These are phyloP conservation scores for Xerocomus brunneocitrinus DNA, from an alignment of 768 basidiomycete species.

Conservation along the genomic window DNA sequence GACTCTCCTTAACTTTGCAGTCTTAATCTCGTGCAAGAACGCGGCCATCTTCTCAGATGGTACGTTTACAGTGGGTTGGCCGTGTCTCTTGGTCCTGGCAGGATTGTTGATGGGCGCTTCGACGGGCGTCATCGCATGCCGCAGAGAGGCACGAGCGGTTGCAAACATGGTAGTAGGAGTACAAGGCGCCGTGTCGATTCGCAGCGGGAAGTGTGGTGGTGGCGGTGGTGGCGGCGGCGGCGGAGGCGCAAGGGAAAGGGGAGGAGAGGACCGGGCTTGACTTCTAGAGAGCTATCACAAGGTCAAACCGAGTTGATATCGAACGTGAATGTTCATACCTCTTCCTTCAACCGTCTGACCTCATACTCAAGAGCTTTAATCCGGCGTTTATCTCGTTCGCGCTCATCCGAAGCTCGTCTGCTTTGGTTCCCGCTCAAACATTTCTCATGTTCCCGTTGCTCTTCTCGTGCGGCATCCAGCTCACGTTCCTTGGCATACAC, in stretches of 20 bases:
- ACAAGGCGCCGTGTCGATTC: conserved; percentile 29
- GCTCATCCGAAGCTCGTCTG: conserved; percentile 35
- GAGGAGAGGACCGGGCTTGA: conserved; percentile 17
- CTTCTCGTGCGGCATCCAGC: conserved; percentile 49
- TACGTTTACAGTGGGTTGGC: conserved; percentile 67
- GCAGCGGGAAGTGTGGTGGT: conserved; percentile 32
- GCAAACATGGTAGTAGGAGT: conserved; percentile 42
- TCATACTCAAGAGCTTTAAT: conserved; percentile 66
- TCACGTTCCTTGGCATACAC: conserved; percentile 63
- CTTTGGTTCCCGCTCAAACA: conserved; percentile 36
- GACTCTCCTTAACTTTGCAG: conserved; percentile 60
- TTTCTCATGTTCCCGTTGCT: conserved; percentile 43
- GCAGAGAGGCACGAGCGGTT: conserved; percentile 62
- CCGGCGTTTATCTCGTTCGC: conserved; percentile 53
- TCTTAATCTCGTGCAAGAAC: conserved; percentile 78
- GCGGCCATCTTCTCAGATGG: conserved; percentile 80
- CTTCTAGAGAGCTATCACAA: conserved; percentile 43
- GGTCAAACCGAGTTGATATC: not conserved
- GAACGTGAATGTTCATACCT: conserved; percentile 34
- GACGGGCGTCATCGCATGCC: conserved; percentile 45
- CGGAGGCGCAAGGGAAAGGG: conserved; percentile 27
- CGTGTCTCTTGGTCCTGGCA: conserved; percentile 38
- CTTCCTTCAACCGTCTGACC: conserved; percentile 51
- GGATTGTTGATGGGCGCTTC: conserved; percentile 64
- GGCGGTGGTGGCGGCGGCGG: conserved; percentile 45